These are phyloP conservation scores for Quercus glauca DNA, from an alignment of 306 rosid genomes.

Conservation along the genomic window DNA sequence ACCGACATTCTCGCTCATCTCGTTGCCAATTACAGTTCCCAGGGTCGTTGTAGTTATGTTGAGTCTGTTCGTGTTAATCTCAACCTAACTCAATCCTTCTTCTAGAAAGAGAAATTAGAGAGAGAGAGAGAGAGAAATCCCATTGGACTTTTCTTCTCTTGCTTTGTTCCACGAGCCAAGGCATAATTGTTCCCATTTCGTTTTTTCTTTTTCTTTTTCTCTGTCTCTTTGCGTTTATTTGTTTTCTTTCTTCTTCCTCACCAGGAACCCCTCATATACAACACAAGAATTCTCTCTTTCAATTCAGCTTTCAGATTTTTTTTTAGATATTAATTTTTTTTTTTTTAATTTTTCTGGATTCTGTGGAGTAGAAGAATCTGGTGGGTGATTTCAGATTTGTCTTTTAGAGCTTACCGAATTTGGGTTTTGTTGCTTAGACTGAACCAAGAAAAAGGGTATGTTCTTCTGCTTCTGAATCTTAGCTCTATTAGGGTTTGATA, in stretches of 20 bases:
- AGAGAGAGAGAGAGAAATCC: neutral
- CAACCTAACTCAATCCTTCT: neutral
- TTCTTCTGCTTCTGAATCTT: conserved; percentile 31
- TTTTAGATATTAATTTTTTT: neutral
- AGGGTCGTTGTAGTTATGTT: too few relatives aligned
- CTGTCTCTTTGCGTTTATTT: neutral
- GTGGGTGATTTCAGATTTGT: conserved; percentile 13
- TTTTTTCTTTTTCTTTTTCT: neutral
- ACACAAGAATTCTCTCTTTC: neutral
- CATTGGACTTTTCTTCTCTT: conserved; percentile 16
- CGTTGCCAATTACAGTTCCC: too few relatives aligned
- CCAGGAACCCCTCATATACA: neutral
- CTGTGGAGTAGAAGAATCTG: neutral
- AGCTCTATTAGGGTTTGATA: conserved; percentile 29
- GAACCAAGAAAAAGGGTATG: conserved; percentile 37
- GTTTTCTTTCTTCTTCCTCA: neutral
- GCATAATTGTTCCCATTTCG: conserved; percentile 13
- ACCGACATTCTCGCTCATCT: too few relatives aligned
- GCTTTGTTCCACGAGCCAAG: conserved; percentile 30
- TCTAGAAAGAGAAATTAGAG: neutral
- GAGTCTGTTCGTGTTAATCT: too few relatives aligned
- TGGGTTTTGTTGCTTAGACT: conserved; percentile 2
- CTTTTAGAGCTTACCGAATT: conserved; percentile 15
- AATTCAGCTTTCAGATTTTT: neutral
- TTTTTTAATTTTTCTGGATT: too few relatives aligned